Evolutionary conservation across 2,329 filamentous ascomycete genomes (phyloP).

Genomic region (Zasmidium angulare): DNA sequence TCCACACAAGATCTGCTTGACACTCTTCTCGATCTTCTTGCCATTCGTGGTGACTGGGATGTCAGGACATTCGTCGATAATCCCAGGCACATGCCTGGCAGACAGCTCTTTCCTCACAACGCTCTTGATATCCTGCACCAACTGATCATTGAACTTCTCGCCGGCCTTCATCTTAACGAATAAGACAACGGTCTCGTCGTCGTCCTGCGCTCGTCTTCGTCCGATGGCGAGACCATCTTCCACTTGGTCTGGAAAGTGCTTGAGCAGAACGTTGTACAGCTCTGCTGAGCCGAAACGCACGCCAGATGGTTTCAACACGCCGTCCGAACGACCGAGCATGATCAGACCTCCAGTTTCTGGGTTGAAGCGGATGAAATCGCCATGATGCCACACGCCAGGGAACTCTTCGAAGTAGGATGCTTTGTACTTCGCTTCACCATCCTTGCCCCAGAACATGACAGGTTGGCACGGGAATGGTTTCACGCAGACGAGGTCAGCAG

Average conservation of each 20-base stretch:
- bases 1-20: conserved; percentile 93
- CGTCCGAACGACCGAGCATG: conserved; percentile 91
- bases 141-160: conserved; percentile 56
- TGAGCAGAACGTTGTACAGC: conserved; percentile 91
- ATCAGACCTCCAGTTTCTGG: conserved; percentile 71
- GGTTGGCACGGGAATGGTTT: conserved; percentile 89
- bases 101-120: conserved; percentile 76
- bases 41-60: conserved; percentile 92
- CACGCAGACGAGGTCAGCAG: conserved; percentile 85
- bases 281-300: conserved; percentile 92
- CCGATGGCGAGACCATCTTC: conserved; percentile 89
- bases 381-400: conserved; percentile 80
- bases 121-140: conserved; percentile 64
- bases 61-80: conserved; percentile 79
- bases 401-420: conserved; percentile 89
- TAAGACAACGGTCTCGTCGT: conserved; percentile 82
- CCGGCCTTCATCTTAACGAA: conserved; percentile 76
- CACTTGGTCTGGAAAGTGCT: conserved; percentile 74
- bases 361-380: conserved; percentile 80
- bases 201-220: conserved; percentile 66
- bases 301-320: conserved; percentile 87
- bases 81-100: conserved; percentile 81
- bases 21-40: conserved; percentile 96
- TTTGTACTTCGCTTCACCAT: conserved; percentile 73
- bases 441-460: conserved; percentile 78